Evolutionary conservation across 805 yeast species (phyloP), one percentile per base, ranked within the genome.

Genomic region (Ogataea philodendri): DNA sequence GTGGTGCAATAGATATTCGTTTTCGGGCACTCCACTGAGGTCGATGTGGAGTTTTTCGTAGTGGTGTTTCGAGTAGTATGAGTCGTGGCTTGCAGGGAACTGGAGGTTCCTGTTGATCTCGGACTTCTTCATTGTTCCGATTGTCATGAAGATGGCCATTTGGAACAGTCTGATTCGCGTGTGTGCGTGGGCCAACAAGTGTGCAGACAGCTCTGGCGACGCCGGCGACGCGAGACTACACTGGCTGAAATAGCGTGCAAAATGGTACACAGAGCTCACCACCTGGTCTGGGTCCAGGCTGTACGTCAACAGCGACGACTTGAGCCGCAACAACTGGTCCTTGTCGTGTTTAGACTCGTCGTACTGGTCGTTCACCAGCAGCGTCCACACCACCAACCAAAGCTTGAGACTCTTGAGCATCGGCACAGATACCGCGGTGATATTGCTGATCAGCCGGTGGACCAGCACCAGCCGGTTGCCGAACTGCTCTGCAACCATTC

Each of bases 91-190:
- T 7, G 18, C 17, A 9, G 25, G 9, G 11, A 22, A 16, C 9
- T 24, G 28, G 22, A 44, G 24, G 6, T 19, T 22, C 14, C 26
- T 14, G 30, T 44, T 41, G 26, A 35, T 15, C 18, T 14, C n/a
- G 9, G 31, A 23, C 14, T 25, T 26, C 13, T 30, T 29, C n/a
- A 45, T 25, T 9, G 21, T 18, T 3, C 35, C 22, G 16, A 39
- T 22, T 19, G 46, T 44, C 30, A 42, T 33, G 24, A 49, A 29
- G 7, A 53, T 29, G 8, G 52, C 21, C 34, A 44, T 38, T 26
- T 50, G 51, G n/a, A 54, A 27, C 15, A 51, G 26, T 16, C 46
- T 31, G 17, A 54, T 21, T 9, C 57, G 48, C 8, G 27, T 26
- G 15, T 45, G 39, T 7, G 22, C 32, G 9, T 40, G 36, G 21